Percentiles rank a stretch among this genome's conserved stretches.
Conservation (phyloP, 2,329 filamentous ascomycete genomes). For the Scortechinia acanthostroma region DNA sequence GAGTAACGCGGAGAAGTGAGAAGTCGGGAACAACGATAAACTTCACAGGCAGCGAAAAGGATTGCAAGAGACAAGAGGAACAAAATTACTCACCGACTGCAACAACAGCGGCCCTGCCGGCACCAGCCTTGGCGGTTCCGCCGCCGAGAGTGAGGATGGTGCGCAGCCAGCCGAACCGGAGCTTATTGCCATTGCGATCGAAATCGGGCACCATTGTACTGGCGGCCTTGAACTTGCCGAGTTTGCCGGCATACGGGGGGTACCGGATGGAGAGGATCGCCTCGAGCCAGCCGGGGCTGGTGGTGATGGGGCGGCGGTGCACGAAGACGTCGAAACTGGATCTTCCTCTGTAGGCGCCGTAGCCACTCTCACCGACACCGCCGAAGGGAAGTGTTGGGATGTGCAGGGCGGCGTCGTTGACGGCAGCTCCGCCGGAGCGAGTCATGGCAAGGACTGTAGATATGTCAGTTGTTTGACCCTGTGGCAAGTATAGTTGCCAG, state of each 20-base stretch:
- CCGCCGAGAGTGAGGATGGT: constrained; percentile 28
- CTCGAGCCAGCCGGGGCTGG: constrained; percentile 54
- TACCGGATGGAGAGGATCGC: constrained; percentile 46
- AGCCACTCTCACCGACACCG: constrained; percentile 73
- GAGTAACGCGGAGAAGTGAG: background rate
- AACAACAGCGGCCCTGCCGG: constrained; percentile 20
- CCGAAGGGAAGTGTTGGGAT: constrained; percentile 73
- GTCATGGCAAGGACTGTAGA: constrained; percentile 47
- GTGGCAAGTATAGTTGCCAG: background rate
- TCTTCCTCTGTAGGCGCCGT: constrained; percentile 71
- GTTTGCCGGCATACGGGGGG: constrained; percentile 50
- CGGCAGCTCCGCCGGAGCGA: constrained; percentile 62
- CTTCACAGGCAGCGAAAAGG: background rate
- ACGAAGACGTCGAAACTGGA: constrained; percentile 66
- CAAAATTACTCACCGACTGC: constrained; percentile 25
- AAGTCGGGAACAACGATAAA: background rate
- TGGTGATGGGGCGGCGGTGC: constrained; percentile 50
- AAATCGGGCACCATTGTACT: constrained; percentile 47
- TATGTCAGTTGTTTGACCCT: too few species aligned
- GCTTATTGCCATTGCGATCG: constrained; percentile 42
- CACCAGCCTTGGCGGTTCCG: constrained; percentile 22
- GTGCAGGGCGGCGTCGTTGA: constrained; percentile 66
- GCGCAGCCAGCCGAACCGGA: constrained; percentile 24
- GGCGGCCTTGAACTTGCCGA: constrained; percentile 38
- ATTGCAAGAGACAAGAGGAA: constrained; percentile 3